These are phyloP conservation scores for Coemansia umbellata DNA, from an alignment of 192 early-diverging fungal genomes.

Conservation along the genomic window DNA sequence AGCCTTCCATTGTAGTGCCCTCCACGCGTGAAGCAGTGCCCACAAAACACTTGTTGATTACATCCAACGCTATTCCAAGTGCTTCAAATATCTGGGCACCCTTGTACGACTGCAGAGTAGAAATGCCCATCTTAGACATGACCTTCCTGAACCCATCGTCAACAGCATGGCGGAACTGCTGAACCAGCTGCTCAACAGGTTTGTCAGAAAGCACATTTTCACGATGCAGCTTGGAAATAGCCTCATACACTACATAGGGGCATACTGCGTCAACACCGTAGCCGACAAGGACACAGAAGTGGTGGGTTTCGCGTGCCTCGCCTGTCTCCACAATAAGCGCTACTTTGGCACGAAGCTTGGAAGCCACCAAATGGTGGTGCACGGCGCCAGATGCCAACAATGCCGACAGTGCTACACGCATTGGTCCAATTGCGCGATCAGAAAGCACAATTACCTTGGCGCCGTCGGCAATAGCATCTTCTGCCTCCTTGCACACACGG, in stretches of 20 bases:
- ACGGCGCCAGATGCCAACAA: conserved; percentile 87
- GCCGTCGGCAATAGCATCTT: conserved; percentile 70
- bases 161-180: conserved; percentile 81
- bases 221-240: conserved; percentile 83
- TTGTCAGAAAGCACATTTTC: conserved; percentile 61
- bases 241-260: conserved; percentile 89
- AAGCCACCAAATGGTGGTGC: conserved; percentile 88
- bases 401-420: conserved; percentile 78
- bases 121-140: conserved; percentile 99
- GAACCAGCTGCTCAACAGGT: conserved; percentile 64
- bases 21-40: conserved; percentile 95
- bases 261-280: conserved; percentile 95
- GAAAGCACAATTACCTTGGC: conserved; percentile 82
- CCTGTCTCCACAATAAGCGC: conserved; percentile 87
- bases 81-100: conserved; percentile 99
- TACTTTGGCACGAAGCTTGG: conserved; percentile 83
- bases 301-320: conserved; percentile 94
- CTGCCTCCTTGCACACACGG: conserved; percentile 81
- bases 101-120: conserved; percentile 95
- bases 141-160: conserved; percentile 97
- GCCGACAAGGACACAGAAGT: conserved; percentile 91
- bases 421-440: conserved; percentile 60
- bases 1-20: conserved; percentile 72
- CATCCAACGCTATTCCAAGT: conserved; percentile 82
- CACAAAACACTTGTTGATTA: conserved; percentile 87